Base-by-base conservation (phyloP, 2,329 filamentous ascomycete species). In the Rasamsonia emersonii region DNA sequence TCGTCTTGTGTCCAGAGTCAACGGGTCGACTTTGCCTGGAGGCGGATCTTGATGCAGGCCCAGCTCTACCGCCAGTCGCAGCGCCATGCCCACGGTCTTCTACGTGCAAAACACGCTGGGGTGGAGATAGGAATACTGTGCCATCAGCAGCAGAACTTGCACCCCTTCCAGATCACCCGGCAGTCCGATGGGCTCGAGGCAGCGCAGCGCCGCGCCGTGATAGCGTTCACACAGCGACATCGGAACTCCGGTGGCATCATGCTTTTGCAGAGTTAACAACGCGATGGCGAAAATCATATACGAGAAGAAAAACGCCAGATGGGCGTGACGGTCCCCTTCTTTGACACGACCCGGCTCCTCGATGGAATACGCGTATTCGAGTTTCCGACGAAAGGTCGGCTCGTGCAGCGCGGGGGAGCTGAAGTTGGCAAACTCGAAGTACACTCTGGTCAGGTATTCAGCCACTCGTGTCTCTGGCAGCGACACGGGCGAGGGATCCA, bases 1-100 rank as follows among this genome's bases (percentile, higher is more conserved):
- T 10, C 25, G 16, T 9, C 25, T 27, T 4, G 25, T 27, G 18
- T 27, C 25, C n/a, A 27, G 18, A 17, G 7, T 27, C 7, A 27
- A 27, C n/a, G 13, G 11, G 13, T 27, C 25, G 11, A 10, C 7
- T 9, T 37, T 19, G 33, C 35, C 35, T 9, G 35, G 35, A 16
- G 35, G 35, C 13, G 33, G 11, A 33, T 37, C 15, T 29, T 33
- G n/a, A 31, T 37, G 9, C 35, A 30, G 16, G 33, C 35, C 35
- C 35, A 37, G 26, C 33, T 33, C 30, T 33, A 37, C 17, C 30
- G 35, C 35, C 35, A 37, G 18, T 37, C 33, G 13, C 33, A 27
- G 14, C 4, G 25, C 25, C 25, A 27, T 27, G 3, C 25, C 25
- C 9, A 27, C 18, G 8, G 25, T 27, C 11, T 27, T 27, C 25